Conservation (phyloP, 805 yeast species). For the Metschnikowia lunata region DNA sequence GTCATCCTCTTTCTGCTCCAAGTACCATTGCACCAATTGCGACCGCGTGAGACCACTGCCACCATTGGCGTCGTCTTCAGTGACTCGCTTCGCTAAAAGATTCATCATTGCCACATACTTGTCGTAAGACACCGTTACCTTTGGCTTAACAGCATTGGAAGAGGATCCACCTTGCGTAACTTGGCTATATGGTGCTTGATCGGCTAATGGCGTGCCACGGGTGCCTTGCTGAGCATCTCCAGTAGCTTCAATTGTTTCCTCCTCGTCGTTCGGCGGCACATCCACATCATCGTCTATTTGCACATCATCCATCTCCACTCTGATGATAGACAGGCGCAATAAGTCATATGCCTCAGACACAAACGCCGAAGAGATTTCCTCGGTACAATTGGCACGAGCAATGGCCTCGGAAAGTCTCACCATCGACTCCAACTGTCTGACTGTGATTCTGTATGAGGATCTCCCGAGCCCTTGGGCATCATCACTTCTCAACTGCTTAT, state of each 20-base stretch:
- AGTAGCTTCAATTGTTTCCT: slow-evolving; percentile 17
- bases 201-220: background rate
- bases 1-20: slow-evolving; percentile 66
- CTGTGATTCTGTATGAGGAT: slow-evolving; percentile 90
- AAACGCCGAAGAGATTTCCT: slow-evolving; percentile 74
- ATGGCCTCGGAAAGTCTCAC: slow-evolving; percentile 92
- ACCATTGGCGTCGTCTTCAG: slow-evolving; percentile 46
- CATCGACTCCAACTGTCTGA: slow-evolving; percentile 93
- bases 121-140: slow-evolving; percentile 64
- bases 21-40: slow-evolving; percentile 75
- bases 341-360: slow-evolving; percentile 93
- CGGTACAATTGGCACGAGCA: slow-evolving; percentile 94
- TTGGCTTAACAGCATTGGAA: slow-evolving; percentile 20
- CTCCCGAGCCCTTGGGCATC: slow-evolving; percentile 87
- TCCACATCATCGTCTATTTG: slow-evolving; percentile 69
- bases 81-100: slow-evolving; percentile 59
- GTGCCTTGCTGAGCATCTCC: slow-evolving; percentile 8
- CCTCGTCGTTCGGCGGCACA: slow-evolving; percentile 18
- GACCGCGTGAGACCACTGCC: slow-evolving; percentile 64
- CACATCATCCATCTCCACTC: slow-evolving; percentile 91
- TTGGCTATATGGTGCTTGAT: background rate
- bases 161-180: background rate
- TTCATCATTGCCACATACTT: slow-evolving; percentile 83
- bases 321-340: slow-evolving; percentile 83
- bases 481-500: slow-evolving; percentile 80